Evolutionary conservation across 192 early-diverging fungal genomes (phyloP).

Genomic region (Backusella psychrophila): DNA sequence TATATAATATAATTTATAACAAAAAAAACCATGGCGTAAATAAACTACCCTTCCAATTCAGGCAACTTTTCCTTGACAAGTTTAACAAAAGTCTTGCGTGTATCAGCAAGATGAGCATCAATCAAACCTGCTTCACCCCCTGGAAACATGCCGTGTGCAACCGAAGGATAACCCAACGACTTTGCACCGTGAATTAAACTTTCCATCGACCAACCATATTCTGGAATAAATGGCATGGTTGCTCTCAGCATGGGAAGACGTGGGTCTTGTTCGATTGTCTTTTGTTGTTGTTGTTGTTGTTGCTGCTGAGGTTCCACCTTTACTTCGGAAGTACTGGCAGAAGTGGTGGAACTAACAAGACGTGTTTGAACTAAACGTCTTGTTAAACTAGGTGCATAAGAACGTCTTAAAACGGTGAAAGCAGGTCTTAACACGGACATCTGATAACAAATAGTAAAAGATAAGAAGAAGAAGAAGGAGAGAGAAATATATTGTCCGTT

Average conservation of each 20-base stretch:
- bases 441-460: constrained; percentile 1
- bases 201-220: constrained; percentile 74
- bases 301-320: neutral
- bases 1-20: neutral
- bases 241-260: constrained; percentile 43
- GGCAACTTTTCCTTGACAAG: constrained; percentile 54
- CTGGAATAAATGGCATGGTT: constrained; percentile 65
- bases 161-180: constrained; percentile 66
- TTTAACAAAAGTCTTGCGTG: constrained; percentile 41
- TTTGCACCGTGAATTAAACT: constrained; percentile 63
- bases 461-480: neutral
- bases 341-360: neutral
- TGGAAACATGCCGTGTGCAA: constrained; percentile 67
- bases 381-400: neutral
- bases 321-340: neutral
- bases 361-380: neutral
- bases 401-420: neutral
- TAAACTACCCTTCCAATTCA: constrained; percentile 51
- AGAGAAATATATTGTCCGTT: neutral
- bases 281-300: neutral
- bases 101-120: constrained; percentile 70
- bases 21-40: too few relatives aligned
- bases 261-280: neutral
- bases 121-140: constrained; percentile 69
- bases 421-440: neutral